Evolutionary conservation across 352 stramenopile species (phyloP).

Genomic region (Poterioochromonas sp.): DNA sequence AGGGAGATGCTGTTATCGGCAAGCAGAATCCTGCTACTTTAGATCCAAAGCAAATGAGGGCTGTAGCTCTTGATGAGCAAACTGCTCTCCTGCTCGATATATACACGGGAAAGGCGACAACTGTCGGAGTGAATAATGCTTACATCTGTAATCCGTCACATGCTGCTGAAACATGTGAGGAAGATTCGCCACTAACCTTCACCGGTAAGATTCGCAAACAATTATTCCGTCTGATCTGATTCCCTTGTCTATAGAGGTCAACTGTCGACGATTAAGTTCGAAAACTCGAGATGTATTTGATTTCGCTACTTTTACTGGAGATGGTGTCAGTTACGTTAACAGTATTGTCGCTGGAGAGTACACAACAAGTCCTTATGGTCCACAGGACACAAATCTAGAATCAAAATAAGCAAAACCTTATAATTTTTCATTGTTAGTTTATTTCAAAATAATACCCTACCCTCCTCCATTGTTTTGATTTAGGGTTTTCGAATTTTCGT

Average conservation of each 20-base stretch:
- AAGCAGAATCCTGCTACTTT: neutral
- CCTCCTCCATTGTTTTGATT: too few relatives aligned
- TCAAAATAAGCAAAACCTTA: neutral
- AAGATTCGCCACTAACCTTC: neutral
- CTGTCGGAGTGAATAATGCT: neutral
- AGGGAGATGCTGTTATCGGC: neutral
- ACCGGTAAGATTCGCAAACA: neutral
- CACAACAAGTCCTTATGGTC: neutral
- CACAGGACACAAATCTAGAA: neutral
- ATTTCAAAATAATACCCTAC: too few relatives aligned
- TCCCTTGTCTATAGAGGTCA: neutral
- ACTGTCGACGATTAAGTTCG: neutral
- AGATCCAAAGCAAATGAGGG: neutral
- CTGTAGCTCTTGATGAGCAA: constrained; percentile 2
- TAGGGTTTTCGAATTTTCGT: too few relatives aligned
- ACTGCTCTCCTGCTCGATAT: constrained; percentile 20
- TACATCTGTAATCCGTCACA: neutral
- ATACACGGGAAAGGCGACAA: neutral
- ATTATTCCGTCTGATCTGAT: too few relatives aligned
- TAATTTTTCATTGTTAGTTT: too few relatives aligned
- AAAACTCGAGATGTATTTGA: neutral
- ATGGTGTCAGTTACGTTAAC: neutral
- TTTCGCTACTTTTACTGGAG: neutral
- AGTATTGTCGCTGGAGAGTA: constrained; percentile 6
- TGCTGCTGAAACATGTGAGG: neutral